Base-by-base conservation (phyloP, 108 stramenopile species). In the Pseudonitzschia multistriata region DNA sequence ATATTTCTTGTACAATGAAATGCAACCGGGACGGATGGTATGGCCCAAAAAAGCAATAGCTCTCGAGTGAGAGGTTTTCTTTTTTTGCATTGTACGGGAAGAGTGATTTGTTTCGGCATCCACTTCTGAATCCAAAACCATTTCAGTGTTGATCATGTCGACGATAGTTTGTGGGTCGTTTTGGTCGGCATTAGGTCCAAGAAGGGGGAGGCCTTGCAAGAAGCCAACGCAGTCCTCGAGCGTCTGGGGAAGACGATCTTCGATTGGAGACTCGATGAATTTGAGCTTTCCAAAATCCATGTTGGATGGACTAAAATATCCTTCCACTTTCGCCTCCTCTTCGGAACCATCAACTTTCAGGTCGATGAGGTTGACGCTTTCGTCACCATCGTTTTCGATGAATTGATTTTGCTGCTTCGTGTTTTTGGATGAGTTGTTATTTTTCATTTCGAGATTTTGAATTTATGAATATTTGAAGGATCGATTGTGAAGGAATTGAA, bases 61-160 rank as follows among this genome's bases (percentile, higher is more conserved):
- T 15, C 65, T 45, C 33, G 8, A 31, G 42, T 76, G 75, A 45
- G 31, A 59, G 33, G 57, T 72, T 49, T 54, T 30, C 15, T 49
- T 74, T 14, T 42, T 10, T 3, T 35, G 25, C 36, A 1, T 36
- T 13, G 17, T 55, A 19, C 19, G n/a, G 31, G 17, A 45, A 45
- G 42, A 3, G 3, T 45, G 3, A 17, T 13, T 45, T 13, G 42
- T 4, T 19, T 33, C 74, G 35, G 67, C 50, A 19, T 36, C 28
- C 5, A 5, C 71, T 28, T 47, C 64, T 14, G 70, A 49, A 14
- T 27, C 33, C 3, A 66, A 42, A 50, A 34, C 28, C 11, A 53
- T 39, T 17, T 72, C 27, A 5, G 40, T 72, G 30, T 77, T 77
- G 54, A 77, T 48, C 70, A 77, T 72, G 33, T 77, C 76, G n/a